Evolutionary conservation across 352 stramenopile genomes (phyloP), one percentile per base, ranked within the genome.

Genomic region (Phytophthora meadii): DNA sequence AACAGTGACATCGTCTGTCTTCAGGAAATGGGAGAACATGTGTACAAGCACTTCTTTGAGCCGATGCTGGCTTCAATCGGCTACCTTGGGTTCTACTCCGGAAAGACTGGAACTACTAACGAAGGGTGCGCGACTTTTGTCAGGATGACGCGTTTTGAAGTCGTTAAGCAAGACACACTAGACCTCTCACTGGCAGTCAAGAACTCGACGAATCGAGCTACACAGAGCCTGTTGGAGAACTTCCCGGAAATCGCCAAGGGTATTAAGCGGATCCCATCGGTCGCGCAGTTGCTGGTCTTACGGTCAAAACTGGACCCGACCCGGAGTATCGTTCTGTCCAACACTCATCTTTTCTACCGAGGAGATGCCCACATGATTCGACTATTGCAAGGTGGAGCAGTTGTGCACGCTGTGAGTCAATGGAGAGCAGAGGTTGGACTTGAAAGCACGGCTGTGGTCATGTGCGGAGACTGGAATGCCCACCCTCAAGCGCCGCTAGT

Each of bases 331-430:
- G 34, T 93, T 52, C 48, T 92, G n/a, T 79, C 72, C 0, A 93
- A 93, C 44, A 92, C 85, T 10, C 85, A 93, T 46, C 58, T 93
- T 6, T 93, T 87, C 50, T 93, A 91, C 55, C 82, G 85, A 2
- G 75, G 87, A 64, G 85, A 92, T 51, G 72, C 81, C 10, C 72
- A 93, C 53, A 69, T 91, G 65, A 81, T 92, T 32, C 82, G 85
- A 11, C 57, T 91, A 15, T 54, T 92, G 14, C 85, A 93, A 62
- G 70, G 76, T 15, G 58, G 76, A 30, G 76, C 73, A 11, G 54
- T 86, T 0, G 74, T 87, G 12, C 70, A 78, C 5, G 63, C 69
- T 25, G 64, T 92, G 17, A 68, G 78, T 27, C 53, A 60, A 12
- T 45, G 65, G 4, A 73, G 71, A 28, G 27, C 51, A 15, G 49